Evolutionary conservation across 306 rosid species (phyloP).

Genomic region (Dicorynia guianensis): DNA sequence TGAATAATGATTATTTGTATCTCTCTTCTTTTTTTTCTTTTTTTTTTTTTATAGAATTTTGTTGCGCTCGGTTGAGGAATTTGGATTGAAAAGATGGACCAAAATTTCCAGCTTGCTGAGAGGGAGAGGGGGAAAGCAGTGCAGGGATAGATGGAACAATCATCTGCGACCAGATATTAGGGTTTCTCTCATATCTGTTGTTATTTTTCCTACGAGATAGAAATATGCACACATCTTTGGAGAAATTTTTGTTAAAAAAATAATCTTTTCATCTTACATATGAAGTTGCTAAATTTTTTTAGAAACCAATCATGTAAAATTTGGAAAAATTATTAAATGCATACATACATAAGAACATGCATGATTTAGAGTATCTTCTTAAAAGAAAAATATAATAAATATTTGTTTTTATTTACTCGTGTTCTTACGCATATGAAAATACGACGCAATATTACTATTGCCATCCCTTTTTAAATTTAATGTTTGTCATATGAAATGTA

Average conservation of each 20-base stretch:
- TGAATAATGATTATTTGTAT: neutral
- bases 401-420: neutral
- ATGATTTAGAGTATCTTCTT: too few relatives aligned
- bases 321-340: too few relatives aligned
- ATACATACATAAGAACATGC: too few relatives aligned
- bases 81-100: conserved; percentile 73
- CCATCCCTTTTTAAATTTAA: neutral
- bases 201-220: neutral
- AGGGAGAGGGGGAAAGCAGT: conserved; percentile 75
- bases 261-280: too few relatives aligned
- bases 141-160: conserved; percentile 87
- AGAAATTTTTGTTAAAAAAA: too few relatives aligned
- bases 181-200: conserved; percentile 44
- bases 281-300: too few relatives aligned
- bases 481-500: neutral
- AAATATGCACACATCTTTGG: neutral
- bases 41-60: conserved; percentile 51
- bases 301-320: too few relatives aligned
- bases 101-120: conserved; percentile 53
- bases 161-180: conserved; percentile 76
- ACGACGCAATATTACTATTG: neutral
- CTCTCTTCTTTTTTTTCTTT: conserved; percentile 24
- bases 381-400: neutral
- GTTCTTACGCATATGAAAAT: neutral
- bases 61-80: conserved; percentile 48